phyloP scores from a whole-genome alignment of 495 filamentous ascomycete species.

The Jackrogersella minutella region DNA sequence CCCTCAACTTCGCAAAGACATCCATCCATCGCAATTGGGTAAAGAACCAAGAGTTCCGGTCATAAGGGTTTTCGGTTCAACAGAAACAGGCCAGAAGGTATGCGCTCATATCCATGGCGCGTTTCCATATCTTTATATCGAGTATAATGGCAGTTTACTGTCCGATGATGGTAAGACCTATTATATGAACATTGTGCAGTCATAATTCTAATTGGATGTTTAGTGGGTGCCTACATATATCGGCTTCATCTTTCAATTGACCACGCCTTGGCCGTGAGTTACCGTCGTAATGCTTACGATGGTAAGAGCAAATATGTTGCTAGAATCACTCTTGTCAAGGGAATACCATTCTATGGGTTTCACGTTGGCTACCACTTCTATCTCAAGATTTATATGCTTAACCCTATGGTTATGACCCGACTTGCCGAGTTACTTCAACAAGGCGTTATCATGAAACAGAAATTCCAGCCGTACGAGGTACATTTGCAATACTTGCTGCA shows the following conservation, averaged over 20 bases:
- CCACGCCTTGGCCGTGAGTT: conserved; percentile 81
- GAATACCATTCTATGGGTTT: conserved; percentile 93
- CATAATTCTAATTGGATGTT: conserved; percentile 10
- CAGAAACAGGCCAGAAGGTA: conserved; percentile 94
- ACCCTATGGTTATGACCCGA: conserved; percentile 80
- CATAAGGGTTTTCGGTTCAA: conserved; percentile 90
- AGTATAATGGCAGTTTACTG: conserved; percentile 77
- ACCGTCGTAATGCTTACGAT: conserved; percentile 75
- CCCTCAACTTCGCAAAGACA: conserved; percentile 72
- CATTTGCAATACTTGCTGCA: conserved; percentile 91
- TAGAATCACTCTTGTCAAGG: conserved; percentile 90
- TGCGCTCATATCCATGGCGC: conserved; percentile 97
- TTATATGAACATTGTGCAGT: background rate
- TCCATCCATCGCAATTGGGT: conserved; percentile 55
- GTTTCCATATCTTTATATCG: conserved; percentile 91
- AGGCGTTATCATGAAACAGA: conserved; percentile 80
- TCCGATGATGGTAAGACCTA: conserved; percentile 67
- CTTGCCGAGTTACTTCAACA: conserved; percentile 85
- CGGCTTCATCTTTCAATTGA: conserved; percentile 83
- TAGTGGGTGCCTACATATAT: conserved; percentile 75
- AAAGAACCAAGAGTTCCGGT: conserved; percentile 80
- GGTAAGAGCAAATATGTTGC: conserved; percentile 78
- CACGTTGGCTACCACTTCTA: conserved; percentile 91
- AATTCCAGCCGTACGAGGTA: conserved; percentile 90
- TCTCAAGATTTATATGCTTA: conserved; percentile 92